These are phyloP conservation scores for Lanmaoa pseudosensibilis DNA, from an alignment of 768 basidiomycete genomes.

Conservation along the genomic window DNA sequence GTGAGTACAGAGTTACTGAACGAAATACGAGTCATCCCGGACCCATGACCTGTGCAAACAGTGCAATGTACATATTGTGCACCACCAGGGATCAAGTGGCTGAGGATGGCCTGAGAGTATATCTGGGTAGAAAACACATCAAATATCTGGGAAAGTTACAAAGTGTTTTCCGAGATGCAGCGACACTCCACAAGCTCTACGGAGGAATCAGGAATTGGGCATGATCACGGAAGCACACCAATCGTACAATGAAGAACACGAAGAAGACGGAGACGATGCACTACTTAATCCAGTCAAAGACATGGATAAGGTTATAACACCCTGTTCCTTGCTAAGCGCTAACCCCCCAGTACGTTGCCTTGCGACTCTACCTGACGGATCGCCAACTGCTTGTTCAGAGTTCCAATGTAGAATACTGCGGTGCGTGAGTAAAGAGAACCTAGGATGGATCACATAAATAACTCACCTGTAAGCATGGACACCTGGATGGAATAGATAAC, in stretches of 20 bases:
- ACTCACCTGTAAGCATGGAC: slow-evolving; percentile 93
- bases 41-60: slow-evolving; percentile 97
- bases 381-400: slow-evolving; percentile 87
- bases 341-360: slow-evolving; percentile 78
- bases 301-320: slow-evolving; percentile 95
- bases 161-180: slow-evolving; percentile 96
- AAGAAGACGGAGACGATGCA: slow-evolving; percentile 97
- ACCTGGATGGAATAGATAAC: slow-evolving; percentile 98
- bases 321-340: slow-evolving; percentile 66
- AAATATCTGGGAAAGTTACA: slow-evolving; percentile 89
- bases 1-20: slow-evolving; percentile 97
- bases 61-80: slow-evolving; percentile 99
- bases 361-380: slow-evolving; percentile 86
- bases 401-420: slow-evolving; percentile 89
- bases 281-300: slow-evolving; percentile 97
- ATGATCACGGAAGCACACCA: slow-evolving; percentile 2
- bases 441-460: background rate
- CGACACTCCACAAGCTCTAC: slow-evolving; percentile 93
- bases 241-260: slow-evolving; percentile 82
- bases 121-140: slow-evolving; percentile 99
- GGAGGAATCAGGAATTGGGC: background rate
- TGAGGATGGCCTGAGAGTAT: slow-evolving; percentile 94
- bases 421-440: slow-evolving; percentile 9
- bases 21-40: slow-evolving; percentile 93
- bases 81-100: slow-evolving; percentile 96